Percentiles rank a stretch among this genome's conserved stretches.
Evolutionary conservation across 768 basidiomycete genomes (phyloP).

Genomic region (Suillus hirtellus): DNA sequence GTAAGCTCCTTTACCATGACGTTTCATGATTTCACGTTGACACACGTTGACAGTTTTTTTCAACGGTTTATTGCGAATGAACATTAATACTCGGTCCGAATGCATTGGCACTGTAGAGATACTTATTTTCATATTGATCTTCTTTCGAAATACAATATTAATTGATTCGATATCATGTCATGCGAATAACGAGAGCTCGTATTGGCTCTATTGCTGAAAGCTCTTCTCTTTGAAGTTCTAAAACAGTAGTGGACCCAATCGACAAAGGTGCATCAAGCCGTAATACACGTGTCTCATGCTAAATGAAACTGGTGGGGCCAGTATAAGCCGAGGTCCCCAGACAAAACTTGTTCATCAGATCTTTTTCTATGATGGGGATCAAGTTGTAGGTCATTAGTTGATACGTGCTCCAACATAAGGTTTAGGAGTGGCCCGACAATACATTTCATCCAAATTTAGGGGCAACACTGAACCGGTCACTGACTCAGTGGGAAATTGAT

Average conservation of each 20-base stretch:
- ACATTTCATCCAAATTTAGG: neutral
- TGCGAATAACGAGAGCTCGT: neutral
- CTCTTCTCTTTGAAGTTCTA: neutral
- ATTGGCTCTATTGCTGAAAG: neutral
- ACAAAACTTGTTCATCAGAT: neutral
- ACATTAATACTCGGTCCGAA: neutral
- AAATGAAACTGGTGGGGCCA: neutral
- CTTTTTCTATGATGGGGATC: no score
- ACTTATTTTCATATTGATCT: neutral
- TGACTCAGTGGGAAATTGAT: neutral
- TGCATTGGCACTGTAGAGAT: neutral
- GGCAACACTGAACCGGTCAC: neutral
- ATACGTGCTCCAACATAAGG: no score
- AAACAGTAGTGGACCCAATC: neutral
- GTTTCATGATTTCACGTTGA: neutral
- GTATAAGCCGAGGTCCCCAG: neutral
- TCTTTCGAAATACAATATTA: neutral
- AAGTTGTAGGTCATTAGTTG: no score
- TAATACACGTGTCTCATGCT: neutral
- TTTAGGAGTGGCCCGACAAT: no score
- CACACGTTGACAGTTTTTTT: neutral
- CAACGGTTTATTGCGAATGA: neutral
- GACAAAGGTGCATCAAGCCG: neutral
- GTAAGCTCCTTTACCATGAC: constrained; percentile 1
- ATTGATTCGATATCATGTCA: neutral